Percentiles rank a stretch among this genome's conserved stretches.
These are phyloP conservation scores for Kingdonia uniflora DNA, from an alignment of 164 flowering plant genomes.

Conservation along the genomic window DNA sequence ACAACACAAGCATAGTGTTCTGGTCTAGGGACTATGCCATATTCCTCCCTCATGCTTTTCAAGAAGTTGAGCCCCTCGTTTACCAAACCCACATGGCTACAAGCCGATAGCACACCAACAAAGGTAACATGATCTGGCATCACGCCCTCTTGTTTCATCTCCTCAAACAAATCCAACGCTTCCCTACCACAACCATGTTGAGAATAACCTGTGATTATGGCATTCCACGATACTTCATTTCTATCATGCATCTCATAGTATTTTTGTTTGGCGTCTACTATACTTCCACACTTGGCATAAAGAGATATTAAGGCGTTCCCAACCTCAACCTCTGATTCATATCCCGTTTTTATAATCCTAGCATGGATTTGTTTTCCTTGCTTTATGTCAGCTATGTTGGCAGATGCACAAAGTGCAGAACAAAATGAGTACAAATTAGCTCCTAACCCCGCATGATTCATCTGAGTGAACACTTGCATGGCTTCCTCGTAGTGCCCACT, in stretches of 20 bases:
- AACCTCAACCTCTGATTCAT: constrained; percentile 18
- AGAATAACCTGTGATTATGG: constrained; percentile 24
- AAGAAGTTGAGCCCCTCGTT: constrained; percentile 22
- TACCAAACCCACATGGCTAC: constrained; percentile 31
- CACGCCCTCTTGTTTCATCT: constrained; percentile 18
- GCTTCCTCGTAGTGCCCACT: constrained; percentile 23
- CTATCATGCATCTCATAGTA: constrained; percentile 15
- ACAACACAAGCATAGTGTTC: constrained; percentile 28
- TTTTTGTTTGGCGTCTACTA: constrained; percentile 16
- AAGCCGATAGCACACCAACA: constrained; percentile 26
- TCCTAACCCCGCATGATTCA: constrained; percentile 12
- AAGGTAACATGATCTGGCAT: constrained; percentile 24
- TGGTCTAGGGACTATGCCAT: constrained; percentile 16
- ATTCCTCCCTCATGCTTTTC: constrained; percentile 20
- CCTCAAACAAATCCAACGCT: constrained; percentile 21
- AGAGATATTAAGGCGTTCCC: constrained; percentile 20
- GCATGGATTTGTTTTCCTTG: constrained; percentile 23
- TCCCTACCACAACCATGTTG: constrained; percentile 25
- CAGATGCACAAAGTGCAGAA: constrained; percentile 22
- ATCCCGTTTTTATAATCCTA: constrained; percentile 20
- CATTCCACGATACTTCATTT: constrained; percentile 31
- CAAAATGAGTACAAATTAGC: constrained; percentile 17
- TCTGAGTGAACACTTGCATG: constrained; percentile 14
- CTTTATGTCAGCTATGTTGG: constrained; percentile 21
- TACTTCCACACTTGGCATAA: constrained; percentile 24